Evolutionary conservation across 164 flowering plant species (phyloP).

Genomic region (Pachysandra terminalis): DNA sequence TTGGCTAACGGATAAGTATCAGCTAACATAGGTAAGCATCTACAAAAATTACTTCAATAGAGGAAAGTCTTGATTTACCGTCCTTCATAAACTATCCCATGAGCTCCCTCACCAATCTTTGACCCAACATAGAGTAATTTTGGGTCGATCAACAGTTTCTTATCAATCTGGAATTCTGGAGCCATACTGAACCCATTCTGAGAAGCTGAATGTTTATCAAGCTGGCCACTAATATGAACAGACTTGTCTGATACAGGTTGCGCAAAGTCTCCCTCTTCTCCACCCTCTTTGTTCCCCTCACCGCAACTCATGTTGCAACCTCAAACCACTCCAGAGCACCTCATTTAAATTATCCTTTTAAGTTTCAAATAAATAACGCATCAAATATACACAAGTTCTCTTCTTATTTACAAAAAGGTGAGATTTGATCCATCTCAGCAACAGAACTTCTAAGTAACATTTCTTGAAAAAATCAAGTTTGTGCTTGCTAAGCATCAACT

Average conservation of each 20-base stretch:
- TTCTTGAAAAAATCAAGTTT: too few species aligned
- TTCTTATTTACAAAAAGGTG: background rate
- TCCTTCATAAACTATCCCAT: constrained; percentile 91
- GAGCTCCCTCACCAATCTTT: constrained; percentile 94
- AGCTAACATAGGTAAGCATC: background rate
- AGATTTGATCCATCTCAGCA: background rate
- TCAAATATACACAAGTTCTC: background rate
- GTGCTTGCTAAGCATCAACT: too few species aligned
- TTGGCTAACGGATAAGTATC: background rate
- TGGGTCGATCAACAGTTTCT: constrained; percentile 69
- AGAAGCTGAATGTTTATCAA: constrained; percentile 4
- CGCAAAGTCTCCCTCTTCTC: constrained; percentile 22
- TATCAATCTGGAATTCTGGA: constrained; percentile 42
- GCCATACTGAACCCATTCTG: constrained; percentile 38
- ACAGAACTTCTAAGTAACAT: background rate
- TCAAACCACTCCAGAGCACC: constrained; percentile 32
- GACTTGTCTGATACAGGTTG: constrained; percentile 14
- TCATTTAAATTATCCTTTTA: constrained; percentile 23
- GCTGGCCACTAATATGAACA: constrained; percentile 11
- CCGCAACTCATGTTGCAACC: constrained; percentile 48
- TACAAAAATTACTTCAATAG: background rate
- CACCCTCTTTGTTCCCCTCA: constrained; percentile 23
- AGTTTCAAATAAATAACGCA: background rate
- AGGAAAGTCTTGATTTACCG: constrained; percentile 45
- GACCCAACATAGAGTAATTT: constrained; percentile 64